These are phyloP conservation scores for Ambispora gerdemannii DNA, from an alignment of 192 early-diverging fungal genomes.

Conservation along the genomic window DNA sequence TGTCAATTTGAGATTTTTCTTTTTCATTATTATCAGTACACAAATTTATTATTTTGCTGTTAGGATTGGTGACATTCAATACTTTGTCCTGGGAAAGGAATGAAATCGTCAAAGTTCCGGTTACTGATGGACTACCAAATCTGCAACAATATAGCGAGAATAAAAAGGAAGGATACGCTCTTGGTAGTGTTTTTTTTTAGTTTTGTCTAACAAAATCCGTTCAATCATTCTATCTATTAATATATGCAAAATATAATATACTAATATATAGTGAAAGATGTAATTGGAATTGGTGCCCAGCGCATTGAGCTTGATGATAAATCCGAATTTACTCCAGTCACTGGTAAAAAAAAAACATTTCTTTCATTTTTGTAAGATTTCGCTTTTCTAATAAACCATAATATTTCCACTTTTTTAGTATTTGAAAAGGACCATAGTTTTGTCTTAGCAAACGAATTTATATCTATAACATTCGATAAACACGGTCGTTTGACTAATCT, in stretches of 20 bases:
- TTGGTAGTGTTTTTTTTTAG: too few relatives aligned
- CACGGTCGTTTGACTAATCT: slow-evolving; percentile 73
- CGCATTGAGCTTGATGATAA: neutral
- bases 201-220: too few relatives aligned
- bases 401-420: slow-evolving; percentile 10
- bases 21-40: neutral
- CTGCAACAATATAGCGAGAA: slow-evolving; percentile 48
- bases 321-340: neutral
- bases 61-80: slow-evolving; percentile 57
- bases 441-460: slow-evolving; percentile 71
- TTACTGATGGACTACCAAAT: slow-evolving; percentile 34
- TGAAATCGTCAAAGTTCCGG: slow-evolving; percentile 65
- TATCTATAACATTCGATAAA: slow-evolving; percentile 68
- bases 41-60: neutral
- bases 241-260: neutral
- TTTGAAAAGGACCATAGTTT: slow-evolving; percentile 36
- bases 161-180: slow-evolving; percentile 41
- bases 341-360: neutral
- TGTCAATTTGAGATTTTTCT: neutral
- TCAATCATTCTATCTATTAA: neutral
- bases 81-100: slow-evolving; percentile 66
- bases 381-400: neutral
- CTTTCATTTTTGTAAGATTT: too few relatives aligned
- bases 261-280: slow-evolving; percentile 1
- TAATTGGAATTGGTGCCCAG: slow-evolving; percentile 6